phyloP scores from a whole-genome alignment of 2,329 filamentous ascomycete genomes.

The Sporothrix mexicana region DNA sequence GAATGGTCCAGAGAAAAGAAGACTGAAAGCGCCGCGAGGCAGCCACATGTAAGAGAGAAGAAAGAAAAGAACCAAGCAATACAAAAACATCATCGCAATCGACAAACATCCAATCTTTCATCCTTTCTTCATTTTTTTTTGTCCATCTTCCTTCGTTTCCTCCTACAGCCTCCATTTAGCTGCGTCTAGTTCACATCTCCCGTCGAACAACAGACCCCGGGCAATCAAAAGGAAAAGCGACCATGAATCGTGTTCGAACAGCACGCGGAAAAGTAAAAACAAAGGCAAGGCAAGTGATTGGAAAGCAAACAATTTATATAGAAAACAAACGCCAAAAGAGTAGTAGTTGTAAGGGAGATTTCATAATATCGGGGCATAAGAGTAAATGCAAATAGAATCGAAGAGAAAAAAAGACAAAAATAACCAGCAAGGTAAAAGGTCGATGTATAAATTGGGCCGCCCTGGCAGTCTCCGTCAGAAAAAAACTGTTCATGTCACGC shows the following conservation, averaged over 20 bases:
- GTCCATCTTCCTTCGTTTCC: neutral
- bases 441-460: neutral
- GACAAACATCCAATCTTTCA: slow-evolving; percentile 8
- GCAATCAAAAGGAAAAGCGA: slow-evolving; percentile 1
- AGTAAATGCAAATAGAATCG: neutral
- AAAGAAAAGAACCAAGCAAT: slow-evolving; percentile 45
- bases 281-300: neutral
- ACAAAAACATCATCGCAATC: neutral
- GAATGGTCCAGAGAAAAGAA: slow-evolving; percentile 15
- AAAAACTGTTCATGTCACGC: neutral
- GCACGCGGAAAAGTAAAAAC: neutral
- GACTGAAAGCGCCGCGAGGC: slow-evolving; percentile 52
- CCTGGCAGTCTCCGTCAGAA: neutral
- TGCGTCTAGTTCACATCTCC: neutral
- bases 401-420: slow-evolving; percentile 27
- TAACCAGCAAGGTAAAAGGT: slow-evolving; percentile 21
- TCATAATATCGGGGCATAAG: neutral
- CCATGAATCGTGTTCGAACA: neutral
- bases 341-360: neutral
- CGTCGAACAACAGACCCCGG: neutral
- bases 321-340: neutral
- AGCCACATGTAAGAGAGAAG: slow-evolving; percentile 41
- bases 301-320: slow-evolving; percentile 1
- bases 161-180: slow-evolving; percentile 1
- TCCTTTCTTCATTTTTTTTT: neutral